phyloP scores from a whole-genome alignment of 2,329 filamentous ascomycete genomes.

The Cordyceps fumosorosea region DNA sequence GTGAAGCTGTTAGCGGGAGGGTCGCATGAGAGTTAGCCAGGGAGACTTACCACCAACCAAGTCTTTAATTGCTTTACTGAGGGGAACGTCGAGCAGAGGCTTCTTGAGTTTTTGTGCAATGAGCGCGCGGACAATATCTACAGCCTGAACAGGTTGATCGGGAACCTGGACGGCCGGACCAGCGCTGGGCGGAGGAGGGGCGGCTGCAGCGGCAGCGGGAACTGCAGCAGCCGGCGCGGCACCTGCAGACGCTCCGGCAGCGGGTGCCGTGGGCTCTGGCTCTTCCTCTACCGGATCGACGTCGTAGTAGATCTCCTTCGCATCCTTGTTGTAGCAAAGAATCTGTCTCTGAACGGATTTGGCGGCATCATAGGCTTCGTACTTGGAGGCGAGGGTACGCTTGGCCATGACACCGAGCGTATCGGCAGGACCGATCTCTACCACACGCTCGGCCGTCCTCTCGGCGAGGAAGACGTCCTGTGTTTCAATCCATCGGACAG shows the following conservation, averaged over 20 bases:
- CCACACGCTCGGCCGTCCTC: conserved; percentile 92
- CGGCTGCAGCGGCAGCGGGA: conserved; percentile 47
- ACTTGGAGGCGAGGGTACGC: conserved; percentile 90
- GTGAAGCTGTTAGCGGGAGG: not conserved
- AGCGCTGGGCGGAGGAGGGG: conserved; percentile 60
- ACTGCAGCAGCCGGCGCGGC: conserved; percentile 47
- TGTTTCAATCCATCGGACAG: conserved; percentile 99
- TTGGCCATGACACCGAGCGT: conserved; percentile 97
- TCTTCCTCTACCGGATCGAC: conserved; percentile 94
- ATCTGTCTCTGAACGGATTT: conserved; percentile 96
- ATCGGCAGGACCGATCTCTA: conserved; percentile 94
- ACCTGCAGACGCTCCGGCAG: conserved; percentile 40
- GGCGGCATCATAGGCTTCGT: conserved; percentile 96
- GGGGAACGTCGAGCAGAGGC: conserved; percentile 74
- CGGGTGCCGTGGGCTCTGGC: conserved; percentile 52
- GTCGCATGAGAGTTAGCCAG: not conserved
- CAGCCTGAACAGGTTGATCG: conserved; percentile 79
- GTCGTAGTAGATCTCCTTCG: conserved; percentile 99
- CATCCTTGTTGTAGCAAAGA: conserved; percentile 98
- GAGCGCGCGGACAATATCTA: conserved; percentile 82
- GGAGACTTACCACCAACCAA: conserved; percentile 79
- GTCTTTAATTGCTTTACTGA: conserved; percentile 97
- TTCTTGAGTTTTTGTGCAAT: conserved; percentile 99
- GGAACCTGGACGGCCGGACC: conserved; percentile 82
- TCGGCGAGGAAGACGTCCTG: conserved; percentile 99